A percentile compares a stretch with the other conserved stretches of the same genome.
Evolutionary conservation across 768 basidiomycete genomes (phyloP).

Genomic region (Leucosporidium yakuticum): DNA sequence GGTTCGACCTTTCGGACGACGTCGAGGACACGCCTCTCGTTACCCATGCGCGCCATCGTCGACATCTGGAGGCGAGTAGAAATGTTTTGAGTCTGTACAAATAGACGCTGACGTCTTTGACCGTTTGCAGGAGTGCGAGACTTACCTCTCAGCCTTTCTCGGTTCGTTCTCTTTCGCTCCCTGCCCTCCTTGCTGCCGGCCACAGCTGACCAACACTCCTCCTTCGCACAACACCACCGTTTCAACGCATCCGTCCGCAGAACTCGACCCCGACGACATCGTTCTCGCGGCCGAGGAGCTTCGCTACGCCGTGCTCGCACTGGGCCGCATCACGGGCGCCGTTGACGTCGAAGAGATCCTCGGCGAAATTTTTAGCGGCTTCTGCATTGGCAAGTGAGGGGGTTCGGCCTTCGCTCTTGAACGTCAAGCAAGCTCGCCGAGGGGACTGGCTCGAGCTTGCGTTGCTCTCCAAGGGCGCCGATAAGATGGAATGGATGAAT

Average conservation of each 20-base stretch:
- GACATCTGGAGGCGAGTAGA: conserved; percentile 55
- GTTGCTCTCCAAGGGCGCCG: too few relatives aligned
- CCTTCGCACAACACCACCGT: too few relatives aligned
- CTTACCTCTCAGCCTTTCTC: conserved; percentile 56
- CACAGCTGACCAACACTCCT: too few relatives aligned
- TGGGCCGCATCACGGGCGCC: conserved; percentile 75
- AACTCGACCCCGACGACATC: conserved; percentile 59
- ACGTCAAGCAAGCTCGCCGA: background rate
- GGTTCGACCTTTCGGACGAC: conserved; percentile 36
- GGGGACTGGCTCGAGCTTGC: too few relatives aligned
- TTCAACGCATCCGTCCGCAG: background rate
- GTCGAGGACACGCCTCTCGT: conserved; percentile 56
- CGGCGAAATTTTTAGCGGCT: conserved; percentile 73
- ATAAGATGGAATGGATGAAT: too few relatives aligned
- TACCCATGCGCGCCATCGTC: conserved; percentile 71
- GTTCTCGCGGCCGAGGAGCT: conserved; percentile 81
- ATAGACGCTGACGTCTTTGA: background rate
- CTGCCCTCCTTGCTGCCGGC: background rate
- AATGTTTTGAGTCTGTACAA: background rate
- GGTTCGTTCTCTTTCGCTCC: conserved; percentile 43
- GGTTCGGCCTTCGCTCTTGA: background rate
- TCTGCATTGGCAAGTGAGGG: conserved; percentile 76
- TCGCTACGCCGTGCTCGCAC: conserved; percentile 71
- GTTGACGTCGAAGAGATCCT: conserved; percentile 78
- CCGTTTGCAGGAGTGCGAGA: conserved; percentile 8